Evolutionary conservation across 2,329 filamentous ascomycete genomes (phyloP).

Genomic region (Apiospora rasikravindrae): DNA sequence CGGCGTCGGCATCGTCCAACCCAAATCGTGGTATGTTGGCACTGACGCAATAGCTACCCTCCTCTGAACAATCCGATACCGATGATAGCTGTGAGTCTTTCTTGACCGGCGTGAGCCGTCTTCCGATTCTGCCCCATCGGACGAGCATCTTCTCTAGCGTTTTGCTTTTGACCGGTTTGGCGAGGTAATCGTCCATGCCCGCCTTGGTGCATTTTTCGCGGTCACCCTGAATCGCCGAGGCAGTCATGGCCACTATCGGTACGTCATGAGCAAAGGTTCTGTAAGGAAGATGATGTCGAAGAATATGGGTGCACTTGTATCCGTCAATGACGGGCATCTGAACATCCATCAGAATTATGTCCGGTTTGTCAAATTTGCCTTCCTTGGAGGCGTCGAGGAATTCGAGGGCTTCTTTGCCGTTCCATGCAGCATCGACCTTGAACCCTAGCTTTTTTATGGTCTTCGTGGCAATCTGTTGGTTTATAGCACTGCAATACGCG

Average conservation of each 20-base stretch:
- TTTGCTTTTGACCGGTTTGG: constrained; percentile 74
- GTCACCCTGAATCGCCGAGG: constrained; percentile 78
- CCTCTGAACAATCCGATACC: constrained; percentile 52
- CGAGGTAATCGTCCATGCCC: constrained; percentile 78
- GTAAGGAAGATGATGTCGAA: constrained; percentile 72
- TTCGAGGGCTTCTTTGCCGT: constrained; percentile 78
- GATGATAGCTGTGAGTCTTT: constrained; percentile 36
- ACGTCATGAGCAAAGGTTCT: constrained; percentile 63
- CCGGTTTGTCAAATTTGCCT: constrained; percentile 61
- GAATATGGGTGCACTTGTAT: constrained; percentile 75
- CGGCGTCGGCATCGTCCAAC: constrained; percentile 23
- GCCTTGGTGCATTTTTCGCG: constrained; percentile 74
- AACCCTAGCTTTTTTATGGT: constrained; percentile 78
- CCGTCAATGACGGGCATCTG: constrained; percentile 81
- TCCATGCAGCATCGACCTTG: constrained; percentile 73
- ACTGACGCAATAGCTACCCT: constrained; percentile 46
- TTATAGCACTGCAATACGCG: constrained; percentile 57
- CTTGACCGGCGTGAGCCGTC: constrained; percentile 29
- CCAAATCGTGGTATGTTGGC: constrained; percentile 31
- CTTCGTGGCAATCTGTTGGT: constrained; percentile 77
- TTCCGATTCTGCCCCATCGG: constrained; percentile 61
- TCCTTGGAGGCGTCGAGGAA: constrained; percentile 65
- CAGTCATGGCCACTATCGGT: constrained; percentile 83
- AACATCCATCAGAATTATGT: constrained; percentile 81
- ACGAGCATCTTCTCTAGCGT: constrained; percentile 74